Base-by-base conservation (phyloP, 176 grass and related monocot species). In the Poa pratensis region DNA sequence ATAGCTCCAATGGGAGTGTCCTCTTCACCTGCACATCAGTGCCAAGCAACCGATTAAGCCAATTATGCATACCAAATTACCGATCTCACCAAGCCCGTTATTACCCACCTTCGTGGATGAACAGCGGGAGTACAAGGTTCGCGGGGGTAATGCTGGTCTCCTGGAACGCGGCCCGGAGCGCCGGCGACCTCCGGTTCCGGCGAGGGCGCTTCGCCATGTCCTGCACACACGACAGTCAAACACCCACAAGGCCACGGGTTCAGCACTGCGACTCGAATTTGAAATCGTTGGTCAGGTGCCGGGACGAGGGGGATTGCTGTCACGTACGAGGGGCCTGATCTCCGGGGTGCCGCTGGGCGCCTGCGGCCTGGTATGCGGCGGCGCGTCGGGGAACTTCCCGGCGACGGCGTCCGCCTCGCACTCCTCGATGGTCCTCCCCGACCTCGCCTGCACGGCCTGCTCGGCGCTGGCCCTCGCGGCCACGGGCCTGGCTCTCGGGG, bases 1-100 rank as follows among this genome's bases (percentile, higher is more conserved):
- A 99, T 99, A 87, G 93, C 96, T 77, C 93, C 93, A 88, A 99
- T 99, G 8, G 91, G 96, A 73, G 86, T 80, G 87, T 99, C 93
- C 18, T 94, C 88, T 79, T 98, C 93, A 42, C 96, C 93, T 95
- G 54, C 28, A 86, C 19, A 45, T 5, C 39, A 64, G 53, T 60
- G 66, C 16, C 0, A 3, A 55, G 20, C 3, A 37, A 77, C 6
- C 13, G 24, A 28, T 50, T 1, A 28, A 50, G 12, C 43, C 15
- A 26, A 73, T 0, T 17, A 13, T 17, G n/a, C 42, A 0, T 0
- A 49, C n/a, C 13, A 73, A 40, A 40, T 40, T 40, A 40, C 42
- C 42, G 42, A 18, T 73, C 69, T 1, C 2, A 35, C 3, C 30
- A 32, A 32, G 19, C 70, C 45, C 46, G 37, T 1, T 2, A 48